A percentile compares a stretch with the other conserved stretches of the same genome.
phyloP scores from a whole-genome alignment of 805 yeast genomes.

The Saccharomyces eubayanus region DNA sequence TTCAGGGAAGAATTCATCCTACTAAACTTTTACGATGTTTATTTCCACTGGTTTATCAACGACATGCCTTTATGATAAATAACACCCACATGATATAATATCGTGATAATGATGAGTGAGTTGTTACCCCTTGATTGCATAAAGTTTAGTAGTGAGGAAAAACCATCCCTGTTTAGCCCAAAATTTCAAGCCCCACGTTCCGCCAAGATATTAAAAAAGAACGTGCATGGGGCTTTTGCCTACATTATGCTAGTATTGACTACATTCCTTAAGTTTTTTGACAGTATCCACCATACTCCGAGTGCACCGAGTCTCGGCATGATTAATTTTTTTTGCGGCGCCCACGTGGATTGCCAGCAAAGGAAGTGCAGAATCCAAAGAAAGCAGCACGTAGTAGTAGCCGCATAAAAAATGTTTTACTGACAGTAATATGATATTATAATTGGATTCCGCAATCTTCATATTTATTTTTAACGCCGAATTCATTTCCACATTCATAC shows the following conservation, averaged over 20 bases:
- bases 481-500: neutral
- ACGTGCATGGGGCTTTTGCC: neutral
- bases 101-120: neutral
- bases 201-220: neutral
- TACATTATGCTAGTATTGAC: neutral
- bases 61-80: neutral
- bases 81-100: neutral
- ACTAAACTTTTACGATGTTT: neutral
- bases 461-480: neutral
- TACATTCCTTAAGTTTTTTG: neutral
- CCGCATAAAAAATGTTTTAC: neutral
- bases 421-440: neutral
- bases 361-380: neutral
- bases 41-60: neutral
- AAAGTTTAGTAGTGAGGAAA: neutral
- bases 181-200: neutral
- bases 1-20: neutral
- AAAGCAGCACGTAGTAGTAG: neutral
- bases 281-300: neutral
- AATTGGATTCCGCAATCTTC: neutral
- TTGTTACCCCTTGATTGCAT: neutral
- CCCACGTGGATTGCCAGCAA: neutral
- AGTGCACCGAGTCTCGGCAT: neutral
- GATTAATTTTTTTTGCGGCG: neutral
- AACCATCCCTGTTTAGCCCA: neutral